phyloP scores from a whole-genome alignment of 805 yeast genomes.

The Grigorovia transvaalensis region DNA sequence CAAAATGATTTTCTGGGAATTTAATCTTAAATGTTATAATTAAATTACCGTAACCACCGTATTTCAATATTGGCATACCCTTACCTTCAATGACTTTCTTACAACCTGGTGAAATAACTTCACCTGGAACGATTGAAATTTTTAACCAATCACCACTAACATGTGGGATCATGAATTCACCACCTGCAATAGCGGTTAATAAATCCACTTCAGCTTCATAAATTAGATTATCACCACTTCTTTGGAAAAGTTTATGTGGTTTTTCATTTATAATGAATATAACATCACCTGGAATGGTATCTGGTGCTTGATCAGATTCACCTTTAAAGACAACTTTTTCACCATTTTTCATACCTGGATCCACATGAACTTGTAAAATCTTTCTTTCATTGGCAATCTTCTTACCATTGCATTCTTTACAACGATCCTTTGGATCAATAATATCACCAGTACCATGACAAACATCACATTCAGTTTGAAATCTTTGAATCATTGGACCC shows the following conservation, averaged over 20 bases:
- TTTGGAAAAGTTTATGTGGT: conserved; percentile 70
- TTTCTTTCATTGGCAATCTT: conserved; percentile 82
- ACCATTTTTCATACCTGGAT: conserved; percentile 94
- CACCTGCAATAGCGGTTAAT: conserved; percentile 94
- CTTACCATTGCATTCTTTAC: conserved; percentile 81
- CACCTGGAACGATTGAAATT: conserved; percentile 79
- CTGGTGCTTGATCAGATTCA: conserved; percentile 97
- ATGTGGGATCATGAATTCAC: conserved; percentile 78
- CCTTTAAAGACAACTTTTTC: conserved; percentile 85
- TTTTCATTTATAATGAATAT: conserved; percentile 84
- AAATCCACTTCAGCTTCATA: conserved; percentile 83
- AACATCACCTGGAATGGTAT: conserved; percentile 92
- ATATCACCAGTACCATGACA: conserved; percentile 92
- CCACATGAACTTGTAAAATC: conserved; percentile 86
- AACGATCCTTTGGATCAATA: conserved; percentile 76
- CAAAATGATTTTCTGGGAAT: conserved; percentile 72
- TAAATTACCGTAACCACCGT: conserved; percentile 82
- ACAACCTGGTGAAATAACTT: conserved; percentile 76
- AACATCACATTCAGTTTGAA: conserved; percentile 85
- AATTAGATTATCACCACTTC: conserved; percentile 81
- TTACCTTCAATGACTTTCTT: conserved; percentile 77
- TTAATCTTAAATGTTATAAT: conserved; percentile 76
- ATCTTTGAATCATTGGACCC: conserved; percentile 99
- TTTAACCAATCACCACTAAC: conserved; percentile 87
- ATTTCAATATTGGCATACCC: conserved; percentile 95